Evolutionary conservation across 345 rosid species (phyloP).

Genomic region (Salix dunnii): DNA sequence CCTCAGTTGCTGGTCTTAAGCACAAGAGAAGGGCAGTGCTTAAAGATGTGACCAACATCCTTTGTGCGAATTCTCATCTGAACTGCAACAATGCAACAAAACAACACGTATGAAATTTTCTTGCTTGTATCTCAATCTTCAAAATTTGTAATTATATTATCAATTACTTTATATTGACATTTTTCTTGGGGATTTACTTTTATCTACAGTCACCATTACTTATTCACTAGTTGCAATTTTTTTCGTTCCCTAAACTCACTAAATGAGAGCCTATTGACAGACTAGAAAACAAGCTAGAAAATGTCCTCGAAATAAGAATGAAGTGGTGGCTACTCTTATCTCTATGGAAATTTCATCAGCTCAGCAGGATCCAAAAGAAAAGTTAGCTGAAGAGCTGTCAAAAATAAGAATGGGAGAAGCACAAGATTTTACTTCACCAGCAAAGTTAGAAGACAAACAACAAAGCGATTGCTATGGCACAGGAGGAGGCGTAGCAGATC

Average conservation of each 20-base stretch:
- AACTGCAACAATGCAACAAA: conserved; percentile 38
- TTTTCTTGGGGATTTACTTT: not conserved
- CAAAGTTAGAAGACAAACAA: conserved; percentile 26
- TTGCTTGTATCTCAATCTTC: conserved; percentile 10
- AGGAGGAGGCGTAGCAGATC: conserved; percentile 23
- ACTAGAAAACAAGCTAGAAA: conserved; percentile 34
- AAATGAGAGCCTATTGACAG: conserved; percentile 32
- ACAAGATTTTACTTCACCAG: conserved; percentile 28
- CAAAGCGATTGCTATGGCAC: conserved; percentile 15
- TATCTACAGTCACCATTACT: not conserved
- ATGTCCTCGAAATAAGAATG: conserved; percentile 32
- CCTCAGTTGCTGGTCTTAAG: conserved; percentile 35
- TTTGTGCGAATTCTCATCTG: conserved; percentile 23
- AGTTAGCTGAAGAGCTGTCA: conserved; percentile 69
- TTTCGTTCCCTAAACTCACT: not conserved
- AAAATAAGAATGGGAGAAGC: conserved; percentile 66
- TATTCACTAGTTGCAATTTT: conserved; percentile 10
- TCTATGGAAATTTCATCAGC: conserved; percentile 32
- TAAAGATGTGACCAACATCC: conserved; percentile 62
- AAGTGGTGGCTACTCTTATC: conserved; percentile 27
- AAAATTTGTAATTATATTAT: not conserved
- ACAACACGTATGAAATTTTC: conserved; percentile 6
- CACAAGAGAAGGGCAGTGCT: conserved; percentile 79
- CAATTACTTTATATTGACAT: not conserved
- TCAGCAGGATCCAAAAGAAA: conserved; percentile 50